Base-by-base conservation (phyloP, 371 early-diverging fungal species). In the Lichtheimia hyalospora region DNA sequence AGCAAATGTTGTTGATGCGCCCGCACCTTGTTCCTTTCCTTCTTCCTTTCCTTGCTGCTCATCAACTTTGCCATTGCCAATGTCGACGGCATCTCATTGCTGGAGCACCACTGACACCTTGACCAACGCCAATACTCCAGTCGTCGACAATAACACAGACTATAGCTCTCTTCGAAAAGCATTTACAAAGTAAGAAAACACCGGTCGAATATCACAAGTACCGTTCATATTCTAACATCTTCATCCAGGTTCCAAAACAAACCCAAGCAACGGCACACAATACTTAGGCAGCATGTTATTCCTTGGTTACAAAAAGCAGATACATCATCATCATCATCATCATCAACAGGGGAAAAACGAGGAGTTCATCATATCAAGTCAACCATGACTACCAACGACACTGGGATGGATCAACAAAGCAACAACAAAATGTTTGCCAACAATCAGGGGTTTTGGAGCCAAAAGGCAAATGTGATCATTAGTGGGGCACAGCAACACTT, bases 211-310 rank as follows among this genome's bases (percentile, higher is more conserved):
- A 13, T 5, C 34, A 18, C 40, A 21, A 15, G 20, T 34, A 41
- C n/a, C 23, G 18, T 16, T 54, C 48, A 60, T 57, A 43, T 49
- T 52, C 40, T 20, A 46, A 41, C 18, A 41, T 20, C 18, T 12
- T 20, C 24, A 54, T 27, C 48, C 25, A 71, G 71, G 61, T 71
- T 68, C 48, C 71, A 71, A 48, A 64, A 54, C 49, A 71, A 65
- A 52, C 24, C 49, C 13, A 67, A 65, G 24, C 71, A 65, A 3
- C 57, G 66, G 40, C 60, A 54, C 2, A 49, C 64, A 12, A 54
- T 68, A 2, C 34, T 65, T 3, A 46, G 57, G 46, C 52, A 54
- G 16, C 64, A 34, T 34, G 34, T 34, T 34, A 34, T 34, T 8
- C 34, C 34, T 34, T 34, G 34, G 34, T 8, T 34, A 1, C 34